Evolutionary conservation across 2,329 filamentous ascomycete species (phyloP), one percentile per base, ranked within the genome.

Genomic region (Dryadomyces sulphureus): DNA sequence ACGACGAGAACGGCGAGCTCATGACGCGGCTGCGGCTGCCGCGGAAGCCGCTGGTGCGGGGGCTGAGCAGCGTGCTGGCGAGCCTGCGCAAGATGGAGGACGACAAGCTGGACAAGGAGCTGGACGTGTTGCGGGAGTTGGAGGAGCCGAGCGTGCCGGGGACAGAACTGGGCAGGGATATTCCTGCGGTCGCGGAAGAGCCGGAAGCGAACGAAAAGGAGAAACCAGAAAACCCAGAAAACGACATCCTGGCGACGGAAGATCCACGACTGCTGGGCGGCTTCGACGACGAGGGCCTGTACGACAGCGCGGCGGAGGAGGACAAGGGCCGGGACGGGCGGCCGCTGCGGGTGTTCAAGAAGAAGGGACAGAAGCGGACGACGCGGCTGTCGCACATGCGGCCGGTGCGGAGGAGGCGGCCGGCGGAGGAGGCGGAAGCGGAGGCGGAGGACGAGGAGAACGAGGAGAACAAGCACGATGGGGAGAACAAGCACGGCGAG

Each of bases 361-460:
- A 92, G 72, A 85, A 84, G 66, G 84, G 84, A 0, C 74, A 84
- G 59, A 92, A 92, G 67, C 71, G 85, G 50, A 86, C 84, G 46
- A 90, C 85, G 3, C 70, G 79, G 50, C 67, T 71, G 41, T 70
- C 75, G 46, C 87, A 79, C 49, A 84, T 82, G 65, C 69, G 65
- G 50, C 76, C 75, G 2, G 70, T 62, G 1, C 59, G 65, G 46
- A 57, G 59, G 7, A 72, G 70, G 55, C 69, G 77, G 34, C 68
- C 72, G 20, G 51, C 59, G 16, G 56, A 60, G 4, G 58, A 59
- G 8, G 63, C 67, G 16, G 57, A 59, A 3, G 58, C 59, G 6
- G 63, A 63, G 8, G 64, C 65, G 0, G 51, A 59, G n/a, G 58
- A 63, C 25, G 63, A 56, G 32, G 67, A 67, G 56, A 69, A 60